Conservation (phyloP, 805 yeast species). For the Candida parachauliodes region DNA sequence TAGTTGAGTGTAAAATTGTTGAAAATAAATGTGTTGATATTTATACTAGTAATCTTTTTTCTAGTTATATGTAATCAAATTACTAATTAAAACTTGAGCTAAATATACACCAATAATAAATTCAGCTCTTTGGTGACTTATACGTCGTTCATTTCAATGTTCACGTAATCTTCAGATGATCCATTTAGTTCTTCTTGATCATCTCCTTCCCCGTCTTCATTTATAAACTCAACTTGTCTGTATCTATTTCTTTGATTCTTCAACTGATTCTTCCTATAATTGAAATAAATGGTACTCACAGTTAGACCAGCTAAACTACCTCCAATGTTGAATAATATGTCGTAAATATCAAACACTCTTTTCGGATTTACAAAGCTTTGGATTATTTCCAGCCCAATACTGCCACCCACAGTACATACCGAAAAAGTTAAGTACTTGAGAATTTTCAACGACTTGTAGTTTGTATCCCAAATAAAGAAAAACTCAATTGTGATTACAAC, state of each 20-base stretch:
- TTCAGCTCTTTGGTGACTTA: no score
- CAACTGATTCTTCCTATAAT: neutral
- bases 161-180: conserved; percentile 12
- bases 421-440: conserved; percentile 33
- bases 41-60: no score
- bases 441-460: conserved; percentile 23
- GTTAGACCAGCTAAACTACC: conserved; percentile 30
- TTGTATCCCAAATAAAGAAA: conserved; percentile 40
- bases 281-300: neutral
- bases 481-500: conserved; percentile 46
- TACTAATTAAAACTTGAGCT: neutral
- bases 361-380: conserved; percentile 45
- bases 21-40: no score
- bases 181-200: neutral
- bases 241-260: conserved; percentile 1
- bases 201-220: conserved; percentile 4
- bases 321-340: conserved; percentile 35
- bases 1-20: no score
- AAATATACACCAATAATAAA: neutral
- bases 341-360: conserved; percentile 47
- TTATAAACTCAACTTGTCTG: neutral
- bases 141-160: conserved; percentile 18
- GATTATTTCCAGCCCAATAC: conserved; percentile 48
- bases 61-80: conserved; percentile 1
- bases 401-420: conserved; percentile 45